Evolutionary conservation across 2,329 filamentous ascomycete genomes (phyloP), one percentile per base, ranked within the genome.

Genomic region (Colletotrichum tamarilloi): DNA sequence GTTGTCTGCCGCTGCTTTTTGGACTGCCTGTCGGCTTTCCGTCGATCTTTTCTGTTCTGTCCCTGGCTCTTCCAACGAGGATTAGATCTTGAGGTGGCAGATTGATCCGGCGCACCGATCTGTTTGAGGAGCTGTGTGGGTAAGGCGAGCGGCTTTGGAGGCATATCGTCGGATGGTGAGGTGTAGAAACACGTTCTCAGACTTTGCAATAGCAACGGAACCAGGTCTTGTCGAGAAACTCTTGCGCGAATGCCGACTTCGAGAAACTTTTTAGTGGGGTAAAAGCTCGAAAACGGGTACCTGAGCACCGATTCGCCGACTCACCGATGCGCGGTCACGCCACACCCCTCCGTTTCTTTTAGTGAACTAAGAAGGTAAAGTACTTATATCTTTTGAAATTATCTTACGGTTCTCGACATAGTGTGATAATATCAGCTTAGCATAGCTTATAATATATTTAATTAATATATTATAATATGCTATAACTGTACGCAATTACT

Each of bases 11-110:
- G 84, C 32, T 81, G 78, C 80, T 90, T 93, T 80, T 91, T 93
- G 77, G 90, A 85, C 26, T 85, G 83, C 67, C 93, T 87, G 77
- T 93, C 90, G 19, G 88, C 88, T 79, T 92, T 94, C 68, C 93
- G 88, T 72, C 89, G 87, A 67, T 93, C 91, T 83, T 93, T 94
- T 76, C 92, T 87, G 55, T 75, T 72, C n/a, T 69, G 72, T 3
- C 62, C 72, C 30, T 75, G 74, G 26, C 67, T 74, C 49, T 72
- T 74, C 74, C 74, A 75, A 28, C 74, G 67, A 26, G 67, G 59
- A 16, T 62, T 74, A 55, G 35, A 62, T 24, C 63, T 32, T 12
- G 72, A 64, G 49, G 57, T 72, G 46, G 58, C 35, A 46, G 68
- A 8, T 26, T 24, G 58, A 9, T 63, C 64, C n/a, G 73, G 38